phyloP scores from a whole-genome alignment of 2,329 filamentous ascomycete genomes.

The Fusarium longipes region DNA sequence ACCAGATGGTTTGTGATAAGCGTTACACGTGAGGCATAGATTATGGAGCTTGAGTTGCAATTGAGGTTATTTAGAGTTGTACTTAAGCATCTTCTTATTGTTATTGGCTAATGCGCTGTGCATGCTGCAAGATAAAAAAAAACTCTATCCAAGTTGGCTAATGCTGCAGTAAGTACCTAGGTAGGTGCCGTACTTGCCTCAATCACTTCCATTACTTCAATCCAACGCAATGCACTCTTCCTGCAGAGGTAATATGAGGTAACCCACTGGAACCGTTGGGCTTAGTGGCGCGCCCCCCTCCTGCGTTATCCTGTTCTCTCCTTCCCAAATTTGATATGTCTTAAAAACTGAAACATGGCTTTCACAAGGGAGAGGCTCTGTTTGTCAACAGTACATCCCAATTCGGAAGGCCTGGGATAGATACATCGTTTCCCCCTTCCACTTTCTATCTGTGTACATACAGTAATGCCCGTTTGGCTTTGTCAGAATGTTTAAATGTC shows the following conservation, averaged over 20 bases:
- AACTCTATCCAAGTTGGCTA: slow-evolving; percentile 9
- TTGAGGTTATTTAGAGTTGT: slow-evolving; percentile 2
- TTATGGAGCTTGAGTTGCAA: slow-evolving; percentile 16
- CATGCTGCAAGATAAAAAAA: background rate
- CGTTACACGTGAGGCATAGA: slow-evolving; percentile 6
- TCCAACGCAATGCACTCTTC: background rate
- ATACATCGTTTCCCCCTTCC: slow-evolving; percentile 18
- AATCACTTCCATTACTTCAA: background rate
- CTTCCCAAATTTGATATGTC: slow-evolving; percentile 31
- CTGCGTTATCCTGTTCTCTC: slow-evolving; percentile 16
- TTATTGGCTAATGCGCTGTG: slow-evolving; percentile 19
- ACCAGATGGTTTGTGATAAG: background rate
- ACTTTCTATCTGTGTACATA: background rate
- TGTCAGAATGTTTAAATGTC: background rate
- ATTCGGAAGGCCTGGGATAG: slow-evolving; percentile 29
- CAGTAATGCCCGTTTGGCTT: background rate
- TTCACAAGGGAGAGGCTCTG: slow-evolving; percentile 14
- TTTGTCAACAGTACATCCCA: slow-evolving; percentile 26
- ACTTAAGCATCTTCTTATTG: background rate
- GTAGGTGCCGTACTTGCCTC: background rate
- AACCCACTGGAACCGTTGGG: slow-evolving; percentile 32
- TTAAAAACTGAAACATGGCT: slow-evolving; percentile 44
- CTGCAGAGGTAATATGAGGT: slow-evolving; percentile 9
- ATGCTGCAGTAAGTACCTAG: background rate
- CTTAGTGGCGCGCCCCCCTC: slow-evolving; percentile 14